These are phyloP conservation scores for Calonectria multiphialidica DNA, from an alignment of 2,329 filamentous ascomycete species.

Conservation along the genomic window DNA sequence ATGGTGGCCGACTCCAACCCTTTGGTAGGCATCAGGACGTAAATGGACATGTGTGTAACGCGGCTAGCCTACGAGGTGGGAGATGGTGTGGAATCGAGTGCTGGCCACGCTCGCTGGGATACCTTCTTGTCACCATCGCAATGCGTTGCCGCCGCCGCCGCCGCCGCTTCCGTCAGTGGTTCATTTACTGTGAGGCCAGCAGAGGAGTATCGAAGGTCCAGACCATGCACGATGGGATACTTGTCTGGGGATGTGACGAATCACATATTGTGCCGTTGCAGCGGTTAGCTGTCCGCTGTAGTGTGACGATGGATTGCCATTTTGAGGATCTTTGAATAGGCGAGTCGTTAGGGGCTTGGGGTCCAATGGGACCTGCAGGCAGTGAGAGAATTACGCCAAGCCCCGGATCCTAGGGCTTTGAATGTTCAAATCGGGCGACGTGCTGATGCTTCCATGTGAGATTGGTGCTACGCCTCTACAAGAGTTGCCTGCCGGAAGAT, in stretches of 20 bases:
- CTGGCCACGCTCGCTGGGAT: background rate
- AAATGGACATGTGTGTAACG: slow-evolving; percentile 12
- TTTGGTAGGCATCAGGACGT: background rate
- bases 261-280: slow-evolving; percentile 35
- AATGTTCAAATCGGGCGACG: slow-evolving; percentile 14
- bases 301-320: slow-evolving; percentile 22
- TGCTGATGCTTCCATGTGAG: slow-evolving; percentile 15
- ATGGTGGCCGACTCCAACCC: background rate
- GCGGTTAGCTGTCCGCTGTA: slow-evolving; percentile 28
- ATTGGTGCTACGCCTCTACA: slow-evolving; percentile 1
- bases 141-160: slow-evolving; percentile 13
- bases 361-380: slow-evolving; percentile 25
- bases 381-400: slow-evolving; percentile 9
- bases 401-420: background rate
- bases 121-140: background rate
- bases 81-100: background rate
- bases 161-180: slow-evolving; percentile 14
- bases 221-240: slow-evolving; percentile 7
- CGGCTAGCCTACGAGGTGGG: background rate
- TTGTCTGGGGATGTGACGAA: slow-evolving; percentile 34
- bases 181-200: slow-evolving; percentile 1
- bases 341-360: slow-evolving; percentile 1
- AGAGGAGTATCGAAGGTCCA: slow-evolving; percentile 20
- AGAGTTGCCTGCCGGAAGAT: slow-evolving; percentile 21
- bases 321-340: slow-evolving; percentile 19